These are phyloP conservation scores for Lactarius tabidus DNA, from an alignment of 768 basidiomycete species.

Conservation along the genomic window DNA sequence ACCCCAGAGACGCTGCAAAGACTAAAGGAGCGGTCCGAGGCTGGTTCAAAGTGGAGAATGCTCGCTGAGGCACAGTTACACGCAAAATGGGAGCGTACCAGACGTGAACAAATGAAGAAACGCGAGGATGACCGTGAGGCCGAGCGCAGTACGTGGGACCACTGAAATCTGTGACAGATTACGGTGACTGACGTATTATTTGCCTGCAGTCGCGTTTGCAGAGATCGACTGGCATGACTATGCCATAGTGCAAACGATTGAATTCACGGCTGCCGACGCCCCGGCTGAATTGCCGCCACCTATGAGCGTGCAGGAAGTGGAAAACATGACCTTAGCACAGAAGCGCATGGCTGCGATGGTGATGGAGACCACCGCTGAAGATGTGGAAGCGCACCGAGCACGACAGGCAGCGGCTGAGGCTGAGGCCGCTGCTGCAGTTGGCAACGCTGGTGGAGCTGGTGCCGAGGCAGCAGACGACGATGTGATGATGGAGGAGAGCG, in stretches of 20 bases:
- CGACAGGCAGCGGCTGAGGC: conserved; percentile 83
- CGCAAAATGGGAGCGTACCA: conserved; percentile 85
- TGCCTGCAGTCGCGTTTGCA: conserved; percentile 72
- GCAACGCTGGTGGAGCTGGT: conserved; percentile 48
- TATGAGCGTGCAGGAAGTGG: conserved; percentile 91
- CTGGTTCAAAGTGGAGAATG: conserved; percentile 69
- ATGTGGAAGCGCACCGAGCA: conserved; percentile 77
- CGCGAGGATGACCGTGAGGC: conserved; percentile 90
- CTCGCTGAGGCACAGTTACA: conserved; percentile 72
- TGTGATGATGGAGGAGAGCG: conserved; percentile 78
- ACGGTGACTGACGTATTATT: conserved; percentile 17
- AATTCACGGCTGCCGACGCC: conserved; percentile 92
- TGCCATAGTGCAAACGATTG: conserved; percentile 95
- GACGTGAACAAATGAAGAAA: conserved; percentile 80
- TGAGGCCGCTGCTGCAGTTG: conserved; percentile 77
- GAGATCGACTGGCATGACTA: conserved; percentile 99
- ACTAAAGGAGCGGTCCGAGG: conserved; percentile 60
- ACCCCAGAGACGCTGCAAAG: conserved; percentile 67
- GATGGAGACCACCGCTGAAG: conserved; percentile 90
- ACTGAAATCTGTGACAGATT: not conserved
- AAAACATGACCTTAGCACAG: conserved; percentile 95
- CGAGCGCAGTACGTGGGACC: conserved; percentile 63
- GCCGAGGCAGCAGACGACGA: conserved; percentile 52
- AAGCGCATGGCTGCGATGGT: conserved; percentile 98
- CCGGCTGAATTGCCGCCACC: conserved; percentile 92